A percentile compares a stretch with the other conserved stretches of the same genome.
Conservation (phyloP, 2,329 filamentous ascomycete species). For the Talaromyces sp. region DNA sequence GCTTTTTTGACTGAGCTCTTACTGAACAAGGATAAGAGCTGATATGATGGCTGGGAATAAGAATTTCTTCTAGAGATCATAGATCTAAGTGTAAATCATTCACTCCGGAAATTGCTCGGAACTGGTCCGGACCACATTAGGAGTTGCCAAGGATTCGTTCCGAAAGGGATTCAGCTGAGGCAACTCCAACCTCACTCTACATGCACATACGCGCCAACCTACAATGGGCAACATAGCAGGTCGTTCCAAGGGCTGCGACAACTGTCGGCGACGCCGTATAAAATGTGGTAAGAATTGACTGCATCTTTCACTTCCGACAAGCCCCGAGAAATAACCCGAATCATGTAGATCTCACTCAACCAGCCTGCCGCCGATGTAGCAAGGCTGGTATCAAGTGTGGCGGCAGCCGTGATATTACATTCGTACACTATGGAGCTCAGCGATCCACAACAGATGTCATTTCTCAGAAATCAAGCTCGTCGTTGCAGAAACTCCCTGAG, state of each 20-base stretch:
- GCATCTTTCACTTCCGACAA: background rate
- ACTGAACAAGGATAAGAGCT: no score
- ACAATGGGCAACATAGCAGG: constrained; percentile 7
- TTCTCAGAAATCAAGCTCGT: background rate
- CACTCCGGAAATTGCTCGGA: no score
- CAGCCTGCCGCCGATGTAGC: constrained; percentile 3
- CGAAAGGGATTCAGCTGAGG: background rate
- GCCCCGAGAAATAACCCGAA: background rate
- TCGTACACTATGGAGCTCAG: background rate
- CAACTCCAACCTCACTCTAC: background rate
- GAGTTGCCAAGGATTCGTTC: no score
- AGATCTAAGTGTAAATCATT: no score
- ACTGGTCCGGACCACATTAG: no score
- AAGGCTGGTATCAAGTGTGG: background rate
- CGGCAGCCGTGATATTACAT: constrained; percentile 3
- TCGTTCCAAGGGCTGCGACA: constrained; percentile 3
- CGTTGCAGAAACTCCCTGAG: background rate
- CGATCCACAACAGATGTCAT: background rate
- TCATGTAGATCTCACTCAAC: constrained; percentile 1
- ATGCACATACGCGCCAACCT: background rate
- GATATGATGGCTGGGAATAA: no score
- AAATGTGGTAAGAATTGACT: background rate
- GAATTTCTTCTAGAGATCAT: no score
- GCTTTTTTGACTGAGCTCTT: no score
- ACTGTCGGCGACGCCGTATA: constrained; percentile 9